Evolutionary conservation across 768 basidiomycete species (phyloP).

Genomic region (Tulasnella calospora): DNA sequence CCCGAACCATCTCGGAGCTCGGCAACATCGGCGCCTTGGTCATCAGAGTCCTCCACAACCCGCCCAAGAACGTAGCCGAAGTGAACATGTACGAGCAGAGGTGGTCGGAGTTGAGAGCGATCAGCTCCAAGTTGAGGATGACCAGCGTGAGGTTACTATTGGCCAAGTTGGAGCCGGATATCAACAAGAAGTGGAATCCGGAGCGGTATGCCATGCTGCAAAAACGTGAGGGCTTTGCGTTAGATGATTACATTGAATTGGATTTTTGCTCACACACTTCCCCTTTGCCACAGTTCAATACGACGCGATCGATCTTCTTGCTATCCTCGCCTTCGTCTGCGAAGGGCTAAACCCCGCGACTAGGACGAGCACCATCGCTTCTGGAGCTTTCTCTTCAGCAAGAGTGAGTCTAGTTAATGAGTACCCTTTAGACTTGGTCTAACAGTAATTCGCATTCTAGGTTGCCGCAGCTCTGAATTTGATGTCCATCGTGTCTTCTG

Average conservation of each 20-base stretch:
- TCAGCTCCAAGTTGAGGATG: conserved; percentile 20
- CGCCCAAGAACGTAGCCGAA: neutral
- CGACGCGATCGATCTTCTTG: conserved; percentile 11
- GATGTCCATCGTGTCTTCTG: conserved; percentile 2
- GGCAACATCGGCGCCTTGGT: conserved; percentile 15
- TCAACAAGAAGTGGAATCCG: conserved; percentile 10
- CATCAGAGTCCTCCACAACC: neutral
- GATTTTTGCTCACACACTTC: neutral
- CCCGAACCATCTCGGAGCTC: conserved; percentile 6
- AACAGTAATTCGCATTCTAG: neutral
- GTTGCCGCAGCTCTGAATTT: conserved; percentile 11
- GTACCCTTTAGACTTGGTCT: no score
- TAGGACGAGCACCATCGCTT: neutral
- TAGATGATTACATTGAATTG: neutral
- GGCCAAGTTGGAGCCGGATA: conserved; percentile 10
- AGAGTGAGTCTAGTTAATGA: neutral
- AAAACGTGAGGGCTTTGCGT: neutral
- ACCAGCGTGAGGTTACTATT: conserved; percentile 6
- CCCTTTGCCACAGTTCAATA: neutral
- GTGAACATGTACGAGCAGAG: neutral
- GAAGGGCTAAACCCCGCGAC: neutral
- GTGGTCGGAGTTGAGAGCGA: neutral
- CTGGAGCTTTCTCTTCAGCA: neutral
- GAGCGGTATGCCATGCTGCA: conserved; percentile 14
- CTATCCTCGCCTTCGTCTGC: conserved; percentile 8